A percentile compares a stretch with the other conserved stretches of the same genome.
Evolutionary conservation across 768 basidiomycete genomes (phyloP).

Genomic region (Neoboletus brunneissimus): DNA sequence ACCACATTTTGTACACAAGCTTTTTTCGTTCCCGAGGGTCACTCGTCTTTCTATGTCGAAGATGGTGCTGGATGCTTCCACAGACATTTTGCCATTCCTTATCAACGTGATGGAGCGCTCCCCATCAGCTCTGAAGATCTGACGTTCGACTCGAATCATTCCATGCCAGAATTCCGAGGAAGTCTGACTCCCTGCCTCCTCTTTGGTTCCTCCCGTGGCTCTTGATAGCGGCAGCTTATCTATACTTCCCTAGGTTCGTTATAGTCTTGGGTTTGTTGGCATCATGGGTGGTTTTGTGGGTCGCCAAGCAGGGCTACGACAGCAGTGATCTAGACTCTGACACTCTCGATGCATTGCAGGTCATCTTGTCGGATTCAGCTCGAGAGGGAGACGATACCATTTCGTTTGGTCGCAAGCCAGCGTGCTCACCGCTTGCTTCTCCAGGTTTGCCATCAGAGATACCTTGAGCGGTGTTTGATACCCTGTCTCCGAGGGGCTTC

Average conservation of each 20-base stretch:
- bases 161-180: conserved; percentile 26
- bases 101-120: conserved; percentile 12
- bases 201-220: not conserved
- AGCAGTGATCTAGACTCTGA: conserved; percentile 69
- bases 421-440: conserved; percentile 19
- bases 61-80: conserved; percentile 23
- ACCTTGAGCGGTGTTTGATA: no score
- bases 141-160: conserved; percentile 30
- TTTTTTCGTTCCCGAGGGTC: no score
- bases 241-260: conserved; percentile 48
- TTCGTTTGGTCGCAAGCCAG: conserved; percentile 21
- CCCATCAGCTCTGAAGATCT: no score
- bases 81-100: conserved; percentile 28
- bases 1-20: no score
- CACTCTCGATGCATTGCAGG: conserved; percentile 73
- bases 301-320: conserved; percentile 44
- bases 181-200: conserved; percentile 6
- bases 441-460: no score
- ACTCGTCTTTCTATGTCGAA: conserved; percentile 21
- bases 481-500: no score
- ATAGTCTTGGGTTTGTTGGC: conserved; percentile 46
- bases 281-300: conserved; percentile 63
- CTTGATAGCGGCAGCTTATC: conserved; percentile 22
- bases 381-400: conserved; percentile 41
- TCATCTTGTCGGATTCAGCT: conserved; percentile 37